Conservation (phyloP, 2,329 filamentous ascomycete genomes). For the Trichophyton verrucosum region DNA sequence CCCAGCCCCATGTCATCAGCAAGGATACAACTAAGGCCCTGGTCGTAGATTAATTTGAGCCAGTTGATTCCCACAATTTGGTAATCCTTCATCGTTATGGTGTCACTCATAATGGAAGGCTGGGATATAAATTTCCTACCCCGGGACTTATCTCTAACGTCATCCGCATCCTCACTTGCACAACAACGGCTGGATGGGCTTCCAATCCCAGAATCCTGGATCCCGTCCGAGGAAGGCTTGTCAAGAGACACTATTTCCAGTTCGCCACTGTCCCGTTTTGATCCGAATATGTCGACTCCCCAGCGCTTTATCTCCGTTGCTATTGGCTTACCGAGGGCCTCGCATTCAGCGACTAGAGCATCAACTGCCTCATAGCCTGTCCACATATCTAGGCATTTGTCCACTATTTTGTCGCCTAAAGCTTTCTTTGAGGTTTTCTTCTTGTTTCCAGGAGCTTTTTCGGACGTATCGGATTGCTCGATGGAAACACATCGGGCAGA, state of each 20-base stretch:
- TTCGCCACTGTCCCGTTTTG: constrained; percentile 44
- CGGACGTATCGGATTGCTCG: constrained; percentile 13
- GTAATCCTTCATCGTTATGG: constrained; percentile 76
- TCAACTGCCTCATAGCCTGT: constrained; percentile 73
- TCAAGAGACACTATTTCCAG: constrained; percentile 47
- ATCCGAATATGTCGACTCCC: constrained; percentile 54
- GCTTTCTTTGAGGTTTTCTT: constrained; percentile 38
- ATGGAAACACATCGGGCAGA: constrained; percentile 53
- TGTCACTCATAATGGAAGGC: constrained; percentile 62
- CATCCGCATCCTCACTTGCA: constrained; percentile 37
- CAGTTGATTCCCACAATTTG: constrained; percentile 92
- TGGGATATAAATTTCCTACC: constrained; percentile 46
- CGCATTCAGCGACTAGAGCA: constrained; percentile 63
- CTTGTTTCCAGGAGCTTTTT: constrained; percentile 32
- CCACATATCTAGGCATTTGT: constrained; percentile 60
- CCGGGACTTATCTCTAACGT: constrained; percentile 24
- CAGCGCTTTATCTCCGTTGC: constrained; percentile 53
- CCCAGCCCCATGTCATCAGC: constrained; percentile 94
- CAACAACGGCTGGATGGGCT: constrained; percentile 42
- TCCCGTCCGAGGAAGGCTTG: constrained; percentile 26
- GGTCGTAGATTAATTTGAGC: constrained; percentile 71
- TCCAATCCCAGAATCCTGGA: constrained; percentile 55
- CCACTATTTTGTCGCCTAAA: constrained; percentile 55
- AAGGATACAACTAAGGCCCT: constrained; percentile 73
- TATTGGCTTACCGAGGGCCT: constrained; percentile 56